Conservation (phyloP, 306 rosid genomes). For the Senna tora region DNA sequence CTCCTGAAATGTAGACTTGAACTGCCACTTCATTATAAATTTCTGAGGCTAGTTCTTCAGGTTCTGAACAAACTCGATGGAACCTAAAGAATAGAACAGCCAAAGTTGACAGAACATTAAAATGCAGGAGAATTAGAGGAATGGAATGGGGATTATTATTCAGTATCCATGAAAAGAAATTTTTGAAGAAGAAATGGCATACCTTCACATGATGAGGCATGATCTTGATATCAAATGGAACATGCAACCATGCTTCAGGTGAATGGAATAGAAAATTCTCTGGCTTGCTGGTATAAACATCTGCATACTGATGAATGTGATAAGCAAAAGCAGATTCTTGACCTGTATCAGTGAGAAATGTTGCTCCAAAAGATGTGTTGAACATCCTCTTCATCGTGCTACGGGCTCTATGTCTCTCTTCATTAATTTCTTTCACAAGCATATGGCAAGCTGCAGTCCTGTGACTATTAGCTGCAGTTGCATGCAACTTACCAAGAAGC, state of each 20-base stretch:
- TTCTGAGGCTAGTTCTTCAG: slow-evolving; percentile 36
- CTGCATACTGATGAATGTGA: slow-evolving; percentile 96
- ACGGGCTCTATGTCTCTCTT: slow-evolving; percentile 72
- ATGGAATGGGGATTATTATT: no score
- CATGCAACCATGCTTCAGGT: slow-evolving; percentile 94
- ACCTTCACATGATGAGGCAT: slow-evolving; percentile 99
- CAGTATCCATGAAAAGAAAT: background rate
- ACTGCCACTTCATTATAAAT: slow-evolving; percentile 2
- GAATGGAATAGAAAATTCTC: slow-evolving; percentile 86
- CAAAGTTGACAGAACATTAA: background rate
- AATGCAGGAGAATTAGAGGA: no score
- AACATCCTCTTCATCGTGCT: slow-evolving; percentile 77
- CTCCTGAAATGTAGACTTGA: slow-evolving; percentile 23
- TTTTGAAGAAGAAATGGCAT: slow-evolving; percentile 25
- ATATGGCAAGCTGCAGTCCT: slow-evolving; percentile 53
- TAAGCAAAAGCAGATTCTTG: slow-evolving; percentile 97
- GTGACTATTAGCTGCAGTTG: slow-evolving; percentile 57
- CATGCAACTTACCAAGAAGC: slow-evolving; percentile 83
- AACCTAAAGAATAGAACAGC: slow-evolving; percentile 49
- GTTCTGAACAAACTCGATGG: slow-evolving; percentile 70
- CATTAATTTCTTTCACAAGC: slow-evolving; percentile 73
- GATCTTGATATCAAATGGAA: slow-evolving; percentile 90
- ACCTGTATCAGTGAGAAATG: slow-evolving; percentile 88
- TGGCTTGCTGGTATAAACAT: slow-evolving; percentile 96
- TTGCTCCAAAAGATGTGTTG: slow-evolving; percentile 83